Evolutionary conservation across 1,284 basidiomycete genomes (phyloP), one percentile per base, ranked within the genome.

Genomic region (Dichomitus squalens): DNA sequence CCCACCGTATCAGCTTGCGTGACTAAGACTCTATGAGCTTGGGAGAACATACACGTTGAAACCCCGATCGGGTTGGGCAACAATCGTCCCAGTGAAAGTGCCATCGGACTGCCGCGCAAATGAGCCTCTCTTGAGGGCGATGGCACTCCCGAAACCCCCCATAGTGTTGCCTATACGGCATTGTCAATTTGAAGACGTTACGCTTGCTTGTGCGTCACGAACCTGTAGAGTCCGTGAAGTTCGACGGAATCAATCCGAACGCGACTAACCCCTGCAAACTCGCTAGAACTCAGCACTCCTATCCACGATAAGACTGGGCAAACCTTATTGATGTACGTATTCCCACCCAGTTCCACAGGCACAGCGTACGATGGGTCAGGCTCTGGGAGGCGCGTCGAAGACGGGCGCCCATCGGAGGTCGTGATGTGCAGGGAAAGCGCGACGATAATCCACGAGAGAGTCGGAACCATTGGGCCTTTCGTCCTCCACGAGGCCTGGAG

Each of bases 31-130:
- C n/a, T n/a, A 9, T 14, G 29, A 43, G 40, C 14, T 14, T 29
- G 4, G 7, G 5, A 11, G 7, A 6, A 63, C 67, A 7, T 52
- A 77, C 76, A 77, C 64, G 57, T 77, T 78, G 68, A 76, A 78
- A 9, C 77, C 80, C 23, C 80, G 72, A 64, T 82, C 81, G 1
- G 80, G 80, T 55, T 82, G 80, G 2, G 75, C 70, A 16, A 79
- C 63, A 40, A 82, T 64, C 1, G 73, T 75, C 12, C 80, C 80
- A 4, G 68, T 67, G 67, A 76, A 82, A 0, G 72, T 66, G 6
- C 73, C 74, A 43, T 73, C 60, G n/a, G 51, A 43, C 29, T 51
- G 51, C 25, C 63, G 20, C 7, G 48, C 51, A 61, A 73, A 76
- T 3, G 72, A 67, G 8, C 67, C 68, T 27, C 59, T 62, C 51